Evolutionary conservation across 2,329 filamentous ascomycete species (phyloP).

Genomic region (Pestalotiopsis sp.): DNA sequence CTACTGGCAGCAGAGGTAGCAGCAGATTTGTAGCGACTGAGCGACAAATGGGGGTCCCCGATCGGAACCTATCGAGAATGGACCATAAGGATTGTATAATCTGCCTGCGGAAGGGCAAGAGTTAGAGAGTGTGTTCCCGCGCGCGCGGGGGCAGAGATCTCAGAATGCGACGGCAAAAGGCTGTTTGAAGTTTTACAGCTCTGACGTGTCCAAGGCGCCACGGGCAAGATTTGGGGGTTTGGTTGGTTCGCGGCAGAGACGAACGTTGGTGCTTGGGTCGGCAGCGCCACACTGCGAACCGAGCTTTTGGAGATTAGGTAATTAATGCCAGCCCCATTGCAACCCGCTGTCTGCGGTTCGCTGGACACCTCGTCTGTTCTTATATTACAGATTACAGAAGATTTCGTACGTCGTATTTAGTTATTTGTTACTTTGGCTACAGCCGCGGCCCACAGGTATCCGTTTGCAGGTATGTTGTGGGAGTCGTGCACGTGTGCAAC

Average conservation of each 20-base stretch:
- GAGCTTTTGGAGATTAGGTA: neutral
- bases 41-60: conserved; percentile 18
- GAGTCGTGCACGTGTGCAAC: no score
- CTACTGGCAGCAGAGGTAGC: conserved; percentile 6
- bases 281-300: neutral
- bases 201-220: neutral
- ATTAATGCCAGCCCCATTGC: neutral
- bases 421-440: no score
- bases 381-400: no score
- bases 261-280: neutral
- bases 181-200: neutral
- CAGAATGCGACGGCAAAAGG: neutral
- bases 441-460: no score
- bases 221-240: no score
- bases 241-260: neutral
- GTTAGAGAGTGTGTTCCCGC: conserved; percentile 25
- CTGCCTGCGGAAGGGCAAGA: conserved; percentile 34
- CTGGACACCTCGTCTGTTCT: no score
- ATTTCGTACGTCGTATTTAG: no score
- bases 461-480: no score
- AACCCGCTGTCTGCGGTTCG: neutral
- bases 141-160: neutral
- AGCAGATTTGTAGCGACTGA: conserved; percentile 22
- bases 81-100: conserved; percentile 37
- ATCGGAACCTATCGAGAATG: conserved; percentile 18